phyloP scores from a whole-genome alignment of 2,329 filamentous ascomycete species.

The Lecanicillium sp. region DNA sequence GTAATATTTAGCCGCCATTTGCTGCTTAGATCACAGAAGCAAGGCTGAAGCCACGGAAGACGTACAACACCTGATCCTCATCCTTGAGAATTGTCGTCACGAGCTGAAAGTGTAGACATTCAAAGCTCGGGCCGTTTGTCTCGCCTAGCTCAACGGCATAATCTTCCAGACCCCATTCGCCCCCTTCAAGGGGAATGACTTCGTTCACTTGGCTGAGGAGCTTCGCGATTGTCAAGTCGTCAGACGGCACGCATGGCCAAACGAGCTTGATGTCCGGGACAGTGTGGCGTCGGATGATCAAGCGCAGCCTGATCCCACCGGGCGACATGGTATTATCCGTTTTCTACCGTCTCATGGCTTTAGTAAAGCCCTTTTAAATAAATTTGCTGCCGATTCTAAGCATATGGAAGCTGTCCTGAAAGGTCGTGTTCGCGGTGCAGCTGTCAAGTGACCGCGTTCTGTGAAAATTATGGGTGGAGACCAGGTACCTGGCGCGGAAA shows the following conservation, averaged over 20 bases:
- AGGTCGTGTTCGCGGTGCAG: too few species aligned
- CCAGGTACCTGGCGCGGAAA: too few species aligned
- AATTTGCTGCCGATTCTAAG: too few species aligned
- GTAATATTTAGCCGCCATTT: not conserved
- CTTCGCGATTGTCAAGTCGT: slow-evolving; percentile 62
- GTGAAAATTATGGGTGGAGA: slow-evolving; percentile 8
- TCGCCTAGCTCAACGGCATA: slow-evolving; percentile 71
- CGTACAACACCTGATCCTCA: slow-evolving; percentile 75
- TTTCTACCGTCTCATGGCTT: slow-evolving; percentile 1
- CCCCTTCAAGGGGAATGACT: slow-evolving; percentile 70
- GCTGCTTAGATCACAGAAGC: not conserved
- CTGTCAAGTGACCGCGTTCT: not conserved
- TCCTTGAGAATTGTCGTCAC: slow-evolving; percentile 65
- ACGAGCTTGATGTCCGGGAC: slow-evolving; percentile 65
- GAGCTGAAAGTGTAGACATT: slow-evolving; percentile 79
- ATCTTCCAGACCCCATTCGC: slow-evolving; percentile 80
- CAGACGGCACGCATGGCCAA: slow-evolving; percentile 53
- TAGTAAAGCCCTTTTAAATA: too few species aligned
- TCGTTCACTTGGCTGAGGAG: slow-evolving; percentile 74
- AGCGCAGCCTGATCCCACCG: slow-evolving; percentile 56
- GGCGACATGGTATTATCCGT: slow-evolving; percentile 17
- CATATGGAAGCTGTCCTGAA: too few species aligned
- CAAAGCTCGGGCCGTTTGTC: slow-evolving; percentile 53
- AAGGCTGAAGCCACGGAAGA: slow-evolving; percentile 11
- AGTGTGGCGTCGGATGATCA: slow-evolving; percentile 64